Evolutionary conservation across 352 stramenopile species (phyloP).

Genomic region (Globisporangium megalacanthum): DNA sequence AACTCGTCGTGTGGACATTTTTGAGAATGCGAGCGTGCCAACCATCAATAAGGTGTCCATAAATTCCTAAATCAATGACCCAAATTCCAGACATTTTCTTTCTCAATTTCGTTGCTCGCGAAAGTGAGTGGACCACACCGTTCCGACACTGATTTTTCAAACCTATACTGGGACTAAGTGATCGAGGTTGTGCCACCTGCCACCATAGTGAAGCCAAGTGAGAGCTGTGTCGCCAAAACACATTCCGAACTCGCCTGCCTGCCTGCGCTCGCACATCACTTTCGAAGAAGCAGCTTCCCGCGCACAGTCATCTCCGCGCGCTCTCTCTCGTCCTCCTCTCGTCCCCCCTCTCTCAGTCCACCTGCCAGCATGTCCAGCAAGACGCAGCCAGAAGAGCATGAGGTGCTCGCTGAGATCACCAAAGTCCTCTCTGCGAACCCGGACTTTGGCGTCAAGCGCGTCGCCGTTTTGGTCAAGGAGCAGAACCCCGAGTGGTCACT

Average conservation of each 20-base stretch:
- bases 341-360: neutral
- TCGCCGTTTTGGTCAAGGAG: conserved; percentile 51
- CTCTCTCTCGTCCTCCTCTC: neutral
- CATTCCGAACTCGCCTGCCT: neutral
- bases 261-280: neutral
- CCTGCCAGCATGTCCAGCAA: conserved; percentile 37
- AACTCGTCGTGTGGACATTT: no score
- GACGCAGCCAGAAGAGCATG: conserved; percentile 53
- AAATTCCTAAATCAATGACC: no score
- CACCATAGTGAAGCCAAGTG: neutral
- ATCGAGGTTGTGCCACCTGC: neutral
- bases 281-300: conserved; percentile 1
- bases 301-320: neutral
- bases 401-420: conserved; percentile 56
- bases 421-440: conserved; percentile 50
- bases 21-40: no score
- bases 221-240: neutral
- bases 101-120: no score
- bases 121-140: neutral
- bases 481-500: conserved; percentile 65
- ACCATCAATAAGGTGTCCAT: no score
- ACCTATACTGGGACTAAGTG: neutral
- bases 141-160: conserved; percentile 2
- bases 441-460: conserved; percentile 67
- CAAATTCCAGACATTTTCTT: no score